Base-by-base conservation (phyloP, 305 asterid genomes). In the Lippia alba region DNA sequence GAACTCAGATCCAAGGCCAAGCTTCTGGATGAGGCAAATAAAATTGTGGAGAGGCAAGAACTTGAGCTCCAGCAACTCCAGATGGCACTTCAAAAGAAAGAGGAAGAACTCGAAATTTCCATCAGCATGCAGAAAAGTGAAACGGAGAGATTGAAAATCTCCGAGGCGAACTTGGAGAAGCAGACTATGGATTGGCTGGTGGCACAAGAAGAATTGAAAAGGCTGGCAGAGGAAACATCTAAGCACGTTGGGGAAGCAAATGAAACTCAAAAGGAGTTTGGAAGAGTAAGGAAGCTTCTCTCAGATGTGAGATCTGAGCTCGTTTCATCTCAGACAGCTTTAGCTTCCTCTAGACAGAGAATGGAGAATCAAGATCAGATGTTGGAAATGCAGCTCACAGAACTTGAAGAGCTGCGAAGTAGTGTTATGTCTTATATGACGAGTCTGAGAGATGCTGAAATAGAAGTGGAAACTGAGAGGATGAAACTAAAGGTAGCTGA, bases 101-200 rank as follows among this genome's bases (percentile, higher is more conserved):
- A 83, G 71, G 86, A 86, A 58, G 89, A 85, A 81, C 78, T 88
- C 9, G 80, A 80, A 72, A 32, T 49, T 54, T 71, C 82, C 58
- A 77, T 72, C 60, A 64, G 12, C 33, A 34, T 79, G 79, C 89
- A 79, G 82, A 77, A 77, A 72, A 66, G 60, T 61, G 90, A 87
- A 73, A 80, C 80, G 45, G 90, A 86, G 74, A 86, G 89, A 64
- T 56, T 86, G 80, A 77, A 66, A 76, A 75, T 79, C 69, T 77
- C 84, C 6, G 92, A 88, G 78, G 85, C 79, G 34, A 85, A 81
- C 39, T 77, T 94, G 85, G 87, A 86, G 87, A 85, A 91, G 84
- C 89, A 79, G 75, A 85, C 99, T n/a, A 74, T 65, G 83, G 90
- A 91, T 64, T 94, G 97, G 97, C 80, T 91, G 64, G 73, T 88